Evolutionary conservation across 139 green algal genomes (phyloP), one percentile per base, ranked within the genome.

Genomic region (Asterochloris sp.): DNA sequence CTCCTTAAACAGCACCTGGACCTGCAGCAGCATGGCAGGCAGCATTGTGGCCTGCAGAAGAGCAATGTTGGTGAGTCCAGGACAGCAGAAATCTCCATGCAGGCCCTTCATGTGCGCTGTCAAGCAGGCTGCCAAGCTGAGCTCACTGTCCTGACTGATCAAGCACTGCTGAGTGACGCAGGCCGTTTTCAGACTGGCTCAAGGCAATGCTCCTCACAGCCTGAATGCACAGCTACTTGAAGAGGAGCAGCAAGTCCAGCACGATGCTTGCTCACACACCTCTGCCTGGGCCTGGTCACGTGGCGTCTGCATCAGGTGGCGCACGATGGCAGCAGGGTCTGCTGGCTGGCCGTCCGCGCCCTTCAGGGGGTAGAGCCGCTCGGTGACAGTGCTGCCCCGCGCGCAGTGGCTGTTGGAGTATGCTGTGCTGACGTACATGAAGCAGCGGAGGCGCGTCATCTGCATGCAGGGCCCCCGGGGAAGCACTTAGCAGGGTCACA

Each of bases 321-420:
- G n/a, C 60, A 75, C 80, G 24, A 78, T 29, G 17, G 27, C 79
- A 60, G 68, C 68, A 47, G 76, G 79, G 16, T 67, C 38, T 27
- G 77, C 79, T 29, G 71, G 28, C 23, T n/a, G 47, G 12, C 80
- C 80, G 61, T 79, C 60, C 23, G 73, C 27, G 60, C 64, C 29
- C 27, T 26, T 13, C 62, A 85, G 68, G 2, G 82, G 82, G 68
- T 85, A 85, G 63, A 85, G 78, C 82, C 73, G 28, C 64, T 85
- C 82, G 14, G 73, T 27, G 12, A 85, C 75, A 27, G 61, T 62
- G 23, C 29, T 64, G 12, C 62, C 69, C 63, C 67, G 75, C 54
- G 54, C 60, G 62, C 78, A 75, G 62, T 85, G 69, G 16, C 28
- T 38, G 27, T 85, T 85, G 74, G 62, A 69, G 75, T 82, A 85